Evolutionary conservation across 352 stramenopile genomes (phyloP).

Genomic region (Globisporangium spiculum): DNA sequence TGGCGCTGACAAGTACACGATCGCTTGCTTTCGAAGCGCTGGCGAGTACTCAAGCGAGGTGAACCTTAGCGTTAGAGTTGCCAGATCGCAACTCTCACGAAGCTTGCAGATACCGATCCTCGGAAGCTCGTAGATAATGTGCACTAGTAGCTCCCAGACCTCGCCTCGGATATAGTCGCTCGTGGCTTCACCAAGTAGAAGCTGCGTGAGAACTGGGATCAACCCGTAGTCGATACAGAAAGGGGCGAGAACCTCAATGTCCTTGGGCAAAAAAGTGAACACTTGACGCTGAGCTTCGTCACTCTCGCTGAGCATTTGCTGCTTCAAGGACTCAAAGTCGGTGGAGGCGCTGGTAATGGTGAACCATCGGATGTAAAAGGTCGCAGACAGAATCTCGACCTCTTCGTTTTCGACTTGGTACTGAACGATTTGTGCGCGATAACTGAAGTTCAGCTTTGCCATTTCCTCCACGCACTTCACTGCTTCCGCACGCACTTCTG

Average conservation of each 20-base stretch:
- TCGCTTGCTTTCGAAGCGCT: constrained; percentile 1
- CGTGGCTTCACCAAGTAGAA: neutral
- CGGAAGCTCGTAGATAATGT: constrained; percentile 12
- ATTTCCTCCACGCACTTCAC: neutral
- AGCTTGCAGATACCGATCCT: neutral
- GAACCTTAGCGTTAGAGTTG: neutral
- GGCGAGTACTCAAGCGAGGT: neutral
- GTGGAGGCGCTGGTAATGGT: neutral
- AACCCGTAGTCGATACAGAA: constrained; percentile 12
- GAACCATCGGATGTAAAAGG: neutral
- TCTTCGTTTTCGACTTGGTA: constrained; percentile 7
- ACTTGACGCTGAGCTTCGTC: neutral
- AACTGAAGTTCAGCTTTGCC: neutral
- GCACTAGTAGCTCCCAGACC: constrained; percentile 9
- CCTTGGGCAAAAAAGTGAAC: constrained; percentile 3
- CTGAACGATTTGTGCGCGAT: neutral
- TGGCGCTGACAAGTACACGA: constrained; percentile 9
- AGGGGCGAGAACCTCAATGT: constrained; percentile 4
- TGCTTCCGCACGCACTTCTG: neutral
- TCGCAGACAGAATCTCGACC: neutral
- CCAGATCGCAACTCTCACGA: neutral
- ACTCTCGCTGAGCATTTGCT: neutral
- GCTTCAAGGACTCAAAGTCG: constrained; percentile 6
- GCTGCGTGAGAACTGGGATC: neutral
- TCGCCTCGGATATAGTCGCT: constrained; percentile 2